Percentiles rank a stretch among this genome's conserved stretches.
These are phyloP conservation scores for Xylaria palmicola DNA, from an alignment of 495 filamentous ascomycete species.

Conservation along the genomic window DNA sequence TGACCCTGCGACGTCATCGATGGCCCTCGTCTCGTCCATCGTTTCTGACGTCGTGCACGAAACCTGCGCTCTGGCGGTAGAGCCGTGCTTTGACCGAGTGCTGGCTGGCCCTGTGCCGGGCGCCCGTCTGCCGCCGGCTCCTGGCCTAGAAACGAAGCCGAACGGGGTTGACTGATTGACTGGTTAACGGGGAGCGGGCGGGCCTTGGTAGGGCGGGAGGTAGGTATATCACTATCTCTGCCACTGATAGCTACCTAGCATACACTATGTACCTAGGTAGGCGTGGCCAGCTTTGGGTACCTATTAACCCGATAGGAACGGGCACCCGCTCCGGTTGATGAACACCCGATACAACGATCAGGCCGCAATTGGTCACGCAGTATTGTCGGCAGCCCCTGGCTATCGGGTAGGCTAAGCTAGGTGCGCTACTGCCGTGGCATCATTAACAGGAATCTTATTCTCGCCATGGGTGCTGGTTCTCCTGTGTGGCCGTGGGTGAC, in stretches of 20 bases:
- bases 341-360: not conserved
- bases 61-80: not conserved
- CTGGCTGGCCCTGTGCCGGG: too few relatives aligned
- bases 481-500: slow-evolving; percentile 5
- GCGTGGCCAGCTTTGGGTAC: not conserved
- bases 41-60: not conserved
- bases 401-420: not conserved
- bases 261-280: too few relatives aligned
- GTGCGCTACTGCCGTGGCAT: not conserved
- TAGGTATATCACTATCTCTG: too few relatives aligned
- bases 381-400: not conserved
- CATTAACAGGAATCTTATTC: not conserved
- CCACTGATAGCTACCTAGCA: too few relatives aligned
- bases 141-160: not conserved
- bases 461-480: not conserved
- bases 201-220: too few relatives aligned
- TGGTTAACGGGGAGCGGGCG: not conserved
- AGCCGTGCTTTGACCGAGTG: not conserved
- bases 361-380: slow-evolving; percentile 4
- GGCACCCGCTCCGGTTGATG: not conserved
- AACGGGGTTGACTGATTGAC: too few relatives aligned
- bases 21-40: not conserved
- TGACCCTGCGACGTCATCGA: slow-evolving; percentile 3
- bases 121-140: not conserved
- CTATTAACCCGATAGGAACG: not conserved